Evolutionary conservation across 2,329 filamentous ascomycete species (phyloP), one percentile per base, ranked within the genome.

Genomic region (Fusarium bactridioides): DNA sequence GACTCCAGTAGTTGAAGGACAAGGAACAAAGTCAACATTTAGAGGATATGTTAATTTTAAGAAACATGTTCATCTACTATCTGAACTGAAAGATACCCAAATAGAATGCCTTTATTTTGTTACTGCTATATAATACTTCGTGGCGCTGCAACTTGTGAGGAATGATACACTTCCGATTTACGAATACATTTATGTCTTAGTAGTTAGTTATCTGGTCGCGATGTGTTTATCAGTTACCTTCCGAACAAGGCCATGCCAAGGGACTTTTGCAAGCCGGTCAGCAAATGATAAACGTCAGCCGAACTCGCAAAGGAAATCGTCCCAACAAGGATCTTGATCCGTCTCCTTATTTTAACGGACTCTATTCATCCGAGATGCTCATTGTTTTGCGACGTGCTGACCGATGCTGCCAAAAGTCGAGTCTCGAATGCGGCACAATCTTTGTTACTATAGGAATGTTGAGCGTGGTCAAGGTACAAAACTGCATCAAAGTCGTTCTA

Each of bases 181-280:
- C 25, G 16, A 11, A 44, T 25, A 25, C 41, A 25, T 25, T 23
- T 12, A n/a, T 10, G 16, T 37, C 16, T 7, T 25, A 25, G 23
- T 25, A 31, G 18, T 13, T 12, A 35, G 21, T 21, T 33, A 38
- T 16, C 18, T 25, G 37, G 10, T 51, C n/a, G 23, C 15, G 23
- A 38, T 10, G 44, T 19, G 47, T 44, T 61, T 54, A 63, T 61
- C 53, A 41, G 37, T 57, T 67, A 76, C 70, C 74, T 77, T 75
- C 74, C 73, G 29, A 33, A 76, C 70, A 35, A 37, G 66, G 70
- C 45, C 53, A 27, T 44, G 40, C 43, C 37, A 44, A 50, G 70
- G 70, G 50, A 76, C 74, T 77, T 76, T 76, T 76, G 72, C 51
- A 55, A 40, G 45, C 53, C 61, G 18, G 12, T 41, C 40, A 53